Evolutionary conservation across 805 yeast genomes (phyloP), one percentile per base, ranked within the genome.

Genomic region (Grigorovia humatica): DNA sequence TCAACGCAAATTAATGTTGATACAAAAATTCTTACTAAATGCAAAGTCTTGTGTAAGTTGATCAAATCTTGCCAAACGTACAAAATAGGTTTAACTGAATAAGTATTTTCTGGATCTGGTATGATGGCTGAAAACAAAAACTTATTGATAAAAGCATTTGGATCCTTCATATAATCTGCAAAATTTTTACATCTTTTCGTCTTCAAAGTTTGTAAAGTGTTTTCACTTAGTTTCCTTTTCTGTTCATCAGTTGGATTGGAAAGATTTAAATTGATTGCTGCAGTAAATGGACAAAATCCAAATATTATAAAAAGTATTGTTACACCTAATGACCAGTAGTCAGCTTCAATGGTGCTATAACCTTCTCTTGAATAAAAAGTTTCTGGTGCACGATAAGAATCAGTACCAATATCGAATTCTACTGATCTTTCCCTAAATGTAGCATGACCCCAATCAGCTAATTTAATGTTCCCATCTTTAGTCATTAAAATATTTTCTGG

Each of bases 371-470:
- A 55, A 32, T 53, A 51, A 60, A 86, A 82, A 48, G 89, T 75
- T 67, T 89, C 97, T 4, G 97, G 97, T 1, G 96, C 95, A 88
- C 90, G 84, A 67, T 88, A 89, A 56, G 91, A 78, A 66, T 88
- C 96, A 23, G 90, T 82, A 30, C 96, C 96, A 54, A 88, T 64
- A 41, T 68, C 62, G 17, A 66, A 63, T 35, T 69, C 74, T 11
- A 51, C 55, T 18, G 71, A 65, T 43, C 57, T 54, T n/a, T 59
- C 51, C 2, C 55, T 53, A 4, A 61, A 58, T 1, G 83, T 78
- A 20, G 86, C 77, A 48, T 83, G 74, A 0, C 90, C 90, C 87
- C 88, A 83, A 63, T 83, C 89, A 51, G 87, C 82, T 47, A 83
- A 67, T 64, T 83, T 83, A 48, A 82, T 71, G 30, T 75, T 64